Evolutionary conservation across 225 moss, liverwort and hornwort genomes (phyloP).

Genomic region (Physcomitrellopsis africana): DNA sequence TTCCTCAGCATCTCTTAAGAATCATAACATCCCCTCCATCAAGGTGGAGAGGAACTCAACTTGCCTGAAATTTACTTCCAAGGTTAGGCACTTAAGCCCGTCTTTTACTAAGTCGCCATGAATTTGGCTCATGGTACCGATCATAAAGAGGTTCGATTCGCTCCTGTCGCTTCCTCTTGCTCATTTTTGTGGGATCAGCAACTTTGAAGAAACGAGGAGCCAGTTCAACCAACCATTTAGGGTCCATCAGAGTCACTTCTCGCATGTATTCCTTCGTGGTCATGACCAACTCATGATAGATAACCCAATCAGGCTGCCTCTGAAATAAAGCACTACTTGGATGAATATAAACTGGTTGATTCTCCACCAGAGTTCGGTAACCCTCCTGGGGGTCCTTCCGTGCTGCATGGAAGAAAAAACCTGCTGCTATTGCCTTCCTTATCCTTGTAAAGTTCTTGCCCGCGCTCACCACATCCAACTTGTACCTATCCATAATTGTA

Average conservation of each 20-base stretch:
- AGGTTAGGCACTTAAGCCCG: constrained; percentile 59
- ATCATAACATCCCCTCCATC: constrained; percentile 20
- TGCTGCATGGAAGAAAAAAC: constrained; percentile 96
- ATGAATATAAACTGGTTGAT: constrained; percentile 97
- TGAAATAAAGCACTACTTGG: constrained; percentile 97
- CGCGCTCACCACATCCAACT: constrained; percentile 84
- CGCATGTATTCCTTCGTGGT: constrained; percentile 99
- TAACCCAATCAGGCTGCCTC: constrained; percentile 99
- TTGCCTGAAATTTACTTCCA: constrained; percentile 17
- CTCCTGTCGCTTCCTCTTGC: constrained; percentile 98
- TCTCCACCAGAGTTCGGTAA: constrained; percentile 92
- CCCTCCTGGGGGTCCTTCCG: constrained; percentile 99
- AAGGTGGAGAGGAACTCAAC: constrained; percentile 23
- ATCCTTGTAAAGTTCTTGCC: constrained; percentile 96
- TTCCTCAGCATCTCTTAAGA: not conserved
- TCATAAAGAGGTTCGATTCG: constrained; percentile 95
- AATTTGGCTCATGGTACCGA: constrained; percentile 97
- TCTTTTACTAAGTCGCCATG: constrained; percentile 98
- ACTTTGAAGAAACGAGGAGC: constrained; percentile 98
- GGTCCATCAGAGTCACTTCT: constrained; percentile 95
- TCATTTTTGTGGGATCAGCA: constrained; percentile 95
- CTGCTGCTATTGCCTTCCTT: constrained; percentile 94
- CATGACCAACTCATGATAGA: constrained; percentile 97
- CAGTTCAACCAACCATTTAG: constrained; percentile 96
- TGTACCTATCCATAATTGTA: constrained; percentile 59